phyloP scores from a whole-genome alignment of 768 basidiomycete genomes.

The Hydnomerulius pinastri region DNA sequence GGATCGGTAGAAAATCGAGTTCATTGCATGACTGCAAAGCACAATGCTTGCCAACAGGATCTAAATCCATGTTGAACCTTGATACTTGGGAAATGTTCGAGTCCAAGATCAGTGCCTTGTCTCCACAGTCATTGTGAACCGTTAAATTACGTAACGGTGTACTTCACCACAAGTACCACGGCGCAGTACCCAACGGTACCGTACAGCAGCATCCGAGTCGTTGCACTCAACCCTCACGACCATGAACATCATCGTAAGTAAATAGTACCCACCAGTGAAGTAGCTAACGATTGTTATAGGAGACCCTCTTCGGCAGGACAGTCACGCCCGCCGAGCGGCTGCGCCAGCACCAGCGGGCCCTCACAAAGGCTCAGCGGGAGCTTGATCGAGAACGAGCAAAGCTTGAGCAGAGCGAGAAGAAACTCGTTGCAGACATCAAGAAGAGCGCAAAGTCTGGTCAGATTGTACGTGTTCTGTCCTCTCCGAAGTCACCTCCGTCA shows the following conservation, averaged over 20 bases:
- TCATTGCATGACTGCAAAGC: constrained; percentile 56
- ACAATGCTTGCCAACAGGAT: constrained; percentile 66
- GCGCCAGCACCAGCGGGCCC: constrained; percentile 93
- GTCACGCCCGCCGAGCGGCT: constrained; percentile 96
- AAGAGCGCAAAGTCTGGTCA: constrained; percentile 95
- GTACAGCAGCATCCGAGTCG: constrained; percentile 10
- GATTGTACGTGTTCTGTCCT: constrained; percentile 56
- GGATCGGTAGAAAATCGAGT: constrained; percentile 78
- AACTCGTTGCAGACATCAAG: constrained; percentile 93
- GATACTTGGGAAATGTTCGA: too few species aligned
- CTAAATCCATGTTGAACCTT: constrained; percentile 40
- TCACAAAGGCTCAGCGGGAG: constrained; percentile 97
- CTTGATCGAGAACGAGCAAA: constrained; percentile 94
- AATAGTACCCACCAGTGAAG: neutral
- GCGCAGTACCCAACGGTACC: too few species aligned
- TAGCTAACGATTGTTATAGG: constrained; percentile 48
- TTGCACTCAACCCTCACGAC: constrained; percentile 23
- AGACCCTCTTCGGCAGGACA: constrained; percentile 91
- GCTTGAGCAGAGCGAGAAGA: constrained; percentile 96
- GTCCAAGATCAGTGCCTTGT: too few species aligned
- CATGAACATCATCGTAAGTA: constrained; percentile 78
- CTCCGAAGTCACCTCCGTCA: constrained; percentile 13
- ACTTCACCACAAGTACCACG: constrained; percentile 99
- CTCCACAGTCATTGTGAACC: too few species aligned
- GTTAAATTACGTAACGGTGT: neutral